Conservation (phyloP, 2,329 filamentous ascomycete species). For the Neurospora sp. region DNA sequence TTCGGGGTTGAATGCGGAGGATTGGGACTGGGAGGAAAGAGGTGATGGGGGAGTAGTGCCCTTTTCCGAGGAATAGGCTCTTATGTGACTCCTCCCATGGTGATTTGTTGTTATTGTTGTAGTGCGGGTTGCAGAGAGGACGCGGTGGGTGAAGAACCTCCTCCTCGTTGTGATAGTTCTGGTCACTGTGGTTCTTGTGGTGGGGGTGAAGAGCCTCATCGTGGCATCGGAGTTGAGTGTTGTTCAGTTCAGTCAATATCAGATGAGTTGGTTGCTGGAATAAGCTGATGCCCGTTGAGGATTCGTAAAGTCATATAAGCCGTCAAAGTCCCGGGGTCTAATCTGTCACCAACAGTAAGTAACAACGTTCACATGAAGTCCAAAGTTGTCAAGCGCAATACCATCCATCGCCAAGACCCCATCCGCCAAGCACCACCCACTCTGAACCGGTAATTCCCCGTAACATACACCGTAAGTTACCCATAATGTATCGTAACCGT, state of each 20-base stretch:
- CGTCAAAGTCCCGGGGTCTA: neutral
- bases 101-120: neutral
- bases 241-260: neutral
- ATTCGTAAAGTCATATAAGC: neutral
- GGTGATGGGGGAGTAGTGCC: neutral
- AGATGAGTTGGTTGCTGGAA: neutral
- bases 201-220: neutral
- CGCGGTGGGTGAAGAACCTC: neutral
- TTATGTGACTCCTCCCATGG: neutral
- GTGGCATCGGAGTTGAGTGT: neutral
- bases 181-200: neutral
- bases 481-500: neutral
- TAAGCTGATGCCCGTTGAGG: neutral
- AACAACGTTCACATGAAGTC: neutral
- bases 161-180: neutral
- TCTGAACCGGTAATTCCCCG: neutral
- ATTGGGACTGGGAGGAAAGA: neutral
- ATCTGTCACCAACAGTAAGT: neutral
- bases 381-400: neutral
- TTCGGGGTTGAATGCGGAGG: constrained; percentile 3
- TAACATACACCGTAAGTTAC: neutral
- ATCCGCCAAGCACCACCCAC: neutral
- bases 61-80: neutral
- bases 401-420: neutral
- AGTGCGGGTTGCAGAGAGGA: neutral